Base-by-base conservation (phyloP, 352 stramenopile species). In the Globisporangium abappressorium region DNA sequence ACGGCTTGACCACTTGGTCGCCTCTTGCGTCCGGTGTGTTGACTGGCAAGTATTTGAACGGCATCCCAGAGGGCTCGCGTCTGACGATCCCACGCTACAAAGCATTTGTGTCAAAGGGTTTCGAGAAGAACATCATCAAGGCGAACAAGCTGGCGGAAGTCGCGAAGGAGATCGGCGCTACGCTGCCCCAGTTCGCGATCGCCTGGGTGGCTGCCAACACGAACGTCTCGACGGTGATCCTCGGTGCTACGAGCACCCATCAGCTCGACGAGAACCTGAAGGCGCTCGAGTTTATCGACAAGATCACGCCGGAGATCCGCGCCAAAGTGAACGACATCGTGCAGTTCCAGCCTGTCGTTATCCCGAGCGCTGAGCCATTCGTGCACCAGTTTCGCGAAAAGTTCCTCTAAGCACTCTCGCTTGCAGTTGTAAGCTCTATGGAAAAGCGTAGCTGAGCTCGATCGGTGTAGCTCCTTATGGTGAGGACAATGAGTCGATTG, bases 1-100 rank as follows among this genome's bases (percentile, higher is more conserved):
- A 84, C 64, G 87, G 84, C 20, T 72, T 88, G 38, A 94, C 84
- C 6, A 91, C 78, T 24, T 95, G 83, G 81, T 91, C 78, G 51
- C 82, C 85, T 14, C 69, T 95, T 4, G 80, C 81, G 3, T 87
- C 75, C 7, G 87, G 87, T 33, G 65, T 94, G 9, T 11, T 18
- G 9, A 43, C 9, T 14, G 36, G 36, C 9, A 43, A 43, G 36
- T 43, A 43, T 11, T 43, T 11, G 9, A 43, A 43, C 0, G 36
- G 9, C 0, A 43, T 11, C 15, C 36, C 36, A 5, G 36, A 43
- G 15, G 36, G 36, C 12, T 14, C 36, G 5, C 36, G 36, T 9
- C 12, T 43, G 9, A 5, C 36, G 9, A 18, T 14, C 12, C 36
- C 12, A 43, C 2, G 15, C 0, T 14, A 5, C 36, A 43, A 18